Base-by-base conservation (phyloP, 306 rosid species). In the Oemleria cerasiformis region DNA sequence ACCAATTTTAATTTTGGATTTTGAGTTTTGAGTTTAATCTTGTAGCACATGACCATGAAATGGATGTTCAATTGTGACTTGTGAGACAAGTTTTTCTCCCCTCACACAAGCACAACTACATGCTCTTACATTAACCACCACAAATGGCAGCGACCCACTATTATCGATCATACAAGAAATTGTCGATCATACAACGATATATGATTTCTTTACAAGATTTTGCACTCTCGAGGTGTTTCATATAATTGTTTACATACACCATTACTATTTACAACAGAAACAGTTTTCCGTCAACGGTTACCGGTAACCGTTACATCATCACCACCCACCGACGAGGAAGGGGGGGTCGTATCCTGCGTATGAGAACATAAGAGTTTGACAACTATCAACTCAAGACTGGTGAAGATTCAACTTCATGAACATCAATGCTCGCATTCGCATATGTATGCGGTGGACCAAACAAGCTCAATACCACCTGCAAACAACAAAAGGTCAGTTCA, bases 381-480 rank as follows among this genome's bases (percentile, higher is more conserved):
- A 42, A 59, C 13, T 39, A 80, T 80, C 71, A 67, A 65, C 72
- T 76, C 54, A 40, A 30, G 12, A 48, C 67, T 47, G 85, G 44
- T 42, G 84, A 80, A 63, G 83, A 55, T 56, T 71, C 74, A 50
- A 71, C 84, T 30, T 79, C 87, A 61, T 15, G 74, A 62, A 82
- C 78, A 72, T 75, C 81, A 9, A 56, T 44, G 49, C 54, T 72
- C 57, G 70, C 66, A 66, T 75, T 72, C 57, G 70, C 66, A 66
- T 75, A 73, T 77, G 77, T 87, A 21, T 87, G 63, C 34, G 88
- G 86, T 70, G 98, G 97, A 68, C 98, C 98, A 76, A 91, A 72
- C 86, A 94, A 42, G 67, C 98, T 94, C 84, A 94, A 80, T 13
- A 81, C 60, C 54, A 94, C 98, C 98, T 94, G 87, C 77, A 70